Evolutionary conservation across 805 yeast species (phyloP).

Genomic region (Scheffersomyces spartinae): DNA sequence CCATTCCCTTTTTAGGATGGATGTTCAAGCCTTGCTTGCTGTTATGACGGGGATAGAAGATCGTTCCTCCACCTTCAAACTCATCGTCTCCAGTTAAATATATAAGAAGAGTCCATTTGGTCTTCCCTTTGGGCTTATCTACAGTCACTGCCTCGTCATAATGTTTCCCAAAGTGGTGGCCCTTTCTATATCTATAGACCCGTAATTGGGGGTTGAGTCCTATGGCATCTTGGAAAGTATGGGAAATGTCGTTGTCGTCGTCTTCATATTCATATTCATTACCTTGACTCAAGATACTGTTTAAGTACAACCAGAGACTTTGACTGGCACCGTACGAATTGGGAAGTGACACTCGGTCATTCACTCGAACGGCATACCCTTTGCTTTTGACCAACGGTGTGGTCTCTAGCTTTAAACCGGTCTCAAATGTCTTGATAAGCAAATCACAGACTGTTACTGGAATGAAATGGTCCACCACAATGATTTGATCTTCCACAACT

Average conservation of each 20-base stretch:
- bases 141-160: slow-evolving; percentile 45
- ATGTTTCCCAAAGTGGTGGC: slow-evolving; percentile 51
- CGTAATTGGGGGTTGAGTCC: slow-evolving; percentile 48
- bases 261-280: slow-evolving; percentile 16
- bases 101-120: slow-evolving; percentile 49
- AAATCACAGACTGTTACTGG: slow-evolving; percentile 29
- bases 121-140: slow-evolving; percentile 19
- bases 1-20: slow-evolving; percentile 44
- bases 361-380: slow-evolving; percentile 45
- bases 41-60: slow-evolving; percentile 29
- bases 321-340: slow-evolving; percentile 26
- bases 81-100: slow-evolving; percentile 48
- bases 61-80: slow-evolving; percentile 48
- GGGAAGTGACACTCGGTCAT: slow-evolving; percentile 35
- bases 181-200: slow-evolving; percentile 41
- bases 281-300: slow-evolving; percentile 14
- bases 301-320: slow-evolving; percentile 33
- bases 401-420: slow-evolving; percentile 23
- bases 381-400: slow-evolving; percentile 38
- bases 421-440: slow-evolving; percentile 18
- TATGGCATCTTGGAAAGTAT: slow-evolving; percentile 24
- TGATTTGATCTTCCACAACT: slow-evolving; percentile 19
- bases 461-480: slow-evolving; percentile 22
- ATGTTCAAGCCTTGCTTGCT: slow-evolving; percentile 18
- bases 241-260: slow-evolving; percentile 10